These are phyloP conservation scores for Aspergillus sp. DNA, from an alignment of 2,329 filamentous ascomycete genomes.

Conservation along the genomic window DNA sequence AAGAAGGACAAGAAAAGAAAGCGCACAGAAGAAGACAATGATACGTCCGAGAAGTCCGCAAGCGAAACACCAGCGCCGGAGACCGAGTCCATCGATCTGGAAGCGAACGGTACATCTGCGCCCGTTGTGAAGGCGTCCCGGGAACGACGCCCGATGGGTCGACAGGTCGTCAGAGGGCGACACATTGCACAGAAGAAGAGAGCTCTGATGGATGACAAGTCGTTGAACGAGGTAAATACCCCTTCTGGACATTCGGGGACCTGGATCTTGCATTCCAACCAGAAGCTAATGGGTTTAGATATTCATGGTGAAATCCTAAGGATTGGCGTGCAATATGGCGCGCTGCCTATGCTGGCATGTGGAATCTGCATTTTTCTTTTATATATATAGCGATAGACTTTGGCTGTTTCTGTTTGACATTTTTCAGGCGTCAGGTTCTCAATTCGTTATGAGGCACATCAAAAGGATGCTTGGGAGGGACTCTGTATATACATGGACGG, in stretches of 20 bases:
- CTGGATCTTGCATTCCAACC: too few species aligned
- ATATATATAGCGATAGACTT: not conserved
- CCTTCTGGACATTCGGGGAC: too few species aligned
- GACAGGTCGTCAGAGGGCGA: slow-evolving; percentile 73
- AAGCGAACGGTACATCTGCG: slow-evolving; percentile 33
- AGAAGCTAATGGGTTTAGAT: slow-evolving; percentile 29
- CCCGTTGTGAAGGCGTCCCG: slow-evolving; percentile 45
- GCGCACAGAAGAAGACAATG: slow-evolving; percentile 27
- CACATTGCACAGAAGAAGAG: slow-evolving; percentile 87
- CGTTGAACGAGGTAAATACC: slow-evolving; percentile 76
- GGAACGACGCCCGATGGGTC: slow-evolving; percentile 51
- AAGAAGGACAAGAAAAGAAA: slow-evolving; percentile 38
- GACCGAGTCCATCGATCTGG: slow-evolving; percentile 28
- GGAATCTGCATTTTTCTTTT: not conserved
- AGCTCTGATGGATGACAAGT: slow-evolving; percentile 76
- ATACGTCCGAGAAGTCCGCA: slow-evolving; percentile 20
- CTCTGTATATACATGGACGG: too few species aligned
- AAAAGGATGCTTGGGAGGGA: too few species aligned
- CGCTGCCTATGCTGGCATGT: not conserved
- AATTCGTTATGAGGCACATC: too few species aligned
- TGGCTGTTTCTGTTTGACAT: too few species aligned
- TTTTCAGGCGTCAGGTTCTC: too few species aligned
- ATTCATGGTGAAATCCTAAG: slow-evolving; percentile 33
- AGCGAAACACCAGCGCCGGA: slow-evolving; percentile 1
- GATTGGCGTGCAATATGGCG: slow-evolving; percentile 2